Base-by-base conservation (phyloP, 2,329 filamentous ascomycete species). In the Rhynchosporium agropyri region DNA sequence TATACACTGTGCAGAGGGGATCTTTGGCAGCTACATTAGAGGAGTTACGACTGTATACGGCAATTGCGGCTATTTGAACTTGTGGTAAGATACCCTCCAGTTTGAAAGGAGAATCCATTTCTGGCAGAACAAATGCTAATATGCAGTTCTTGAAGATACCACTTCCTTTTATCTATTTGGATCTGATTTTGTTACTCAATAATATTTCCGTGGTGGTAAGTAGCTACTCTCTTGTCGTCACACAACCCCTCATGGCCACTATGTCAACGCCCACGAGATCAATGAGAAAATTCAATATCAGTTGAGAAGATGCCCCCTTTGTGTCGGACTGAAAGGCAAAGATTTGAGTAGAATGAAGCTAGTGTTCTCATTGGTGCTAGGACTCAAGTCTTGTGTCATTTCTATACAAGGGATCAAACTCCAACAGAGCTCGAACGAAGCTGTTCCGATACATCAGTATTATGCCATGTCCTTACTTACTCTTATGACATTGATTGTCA, bases 21-120 rank as follows among this genome's bases (percentile, higher is more conserved):
- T 60, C 38, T 26, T 38, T 28, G 57, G 60, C 43, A 65, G 46
- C 67, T 53, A 60, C 13, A 57, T 57, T 64, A 68, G 67, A 64
- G 58, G 51, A 20, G 49, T 67, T 65, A 45, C 59, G 59, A 66
- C 64, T 67, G 65, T 56, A 51, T 60, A 66, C 67, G 64, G 61
- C 63, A 65, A 63, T 64, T 67, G 64, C 64, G 64, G 61, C 66
- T 66, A 66, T 67, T 68, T 60, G 62, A 65, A 67, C 68, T 46
- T 42, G 50, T 58, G 53, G 56, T 63, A 61, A 65, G 59, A 29
- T 26, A 31, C 59, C 49, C 50, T 49, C 36, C 46, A 28, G 38
- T 48, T 33, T 60, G 60, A 26, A 46, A 45, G 43, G 26, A 60
- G 13, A 36, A 3, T 56, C 40, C n/a, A 28, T 50, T 29, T 49